phyloP scores from a whole-genome alignment of 75 land plant genomes.

The Azolla pinnata region DNA sequence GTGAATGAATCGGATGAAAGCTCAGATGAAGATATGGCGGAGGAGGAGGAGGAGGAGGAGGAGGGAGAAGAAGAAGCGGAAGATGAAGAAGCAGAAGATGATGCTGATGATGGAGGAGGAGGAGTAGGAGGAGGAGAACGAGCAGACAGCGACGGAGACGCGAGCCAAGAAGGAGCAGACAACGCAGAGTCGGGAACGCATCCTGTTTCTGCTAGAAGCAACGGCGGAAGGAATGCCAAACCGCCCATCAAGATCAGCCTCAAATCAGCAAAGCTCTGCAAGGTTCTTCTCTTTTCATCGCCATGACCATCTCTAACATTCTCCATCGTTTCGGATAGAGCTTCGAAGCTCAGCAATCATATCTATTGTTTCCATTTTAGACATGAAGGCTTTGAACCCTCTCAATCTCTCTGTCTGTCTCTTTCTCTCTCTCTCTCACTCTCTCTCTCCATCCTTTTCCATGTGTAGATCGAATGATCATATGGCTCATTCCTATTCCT shows the following conservation, averaged over 20 bases:
- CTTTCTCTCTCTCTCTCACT: not conserved
- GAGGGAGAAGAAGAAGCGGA: slow-evolving; percentile 28
- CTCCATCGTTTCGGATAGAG: too few species aligned
- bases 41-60: slow-evolving; percentile 14
- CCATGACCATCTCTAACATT: not conserved
- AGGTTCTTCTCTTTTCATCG: slow-evolving; percentile 22
- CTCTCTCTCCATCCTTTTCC: not conserved
- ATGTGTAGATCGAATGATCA: not conserved
- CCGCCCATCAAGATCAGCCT: slow-evolving; percentile 51
- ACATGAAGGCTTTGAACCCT: not conserved
- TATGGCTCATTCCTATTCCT: too few species aligned
- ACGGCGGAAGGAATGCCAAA: slow-evolving; percentile 24
- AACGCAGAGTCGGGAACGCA: too few species aligned
- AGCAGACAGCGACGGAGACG: slow-evolving; percentile 11
- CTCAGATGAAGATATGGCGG: slow-evolving; percentile 16
- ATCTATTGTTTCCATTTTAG: not conserved
- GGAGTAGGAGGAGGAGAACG: slow-evolving; percentile 21
- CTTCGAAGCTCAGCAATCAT: too few species aligned
- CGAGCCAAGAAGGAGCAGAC: not conserved
- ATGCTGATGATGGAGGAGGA: slow-evolving; percentile 23
- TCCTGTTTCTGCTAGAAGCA: not conserved
- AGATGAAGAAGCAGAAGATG: slow-evolving; percentile 18
- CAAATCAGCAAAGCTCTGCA: slow-evolving; percentile 55
- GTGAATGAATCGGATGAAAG: slow-evolving; percentile 12
- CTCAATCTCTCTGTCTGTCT: not conserved